phyloP scores from a whole-genome alignment of 2,329 filamentous ascomycete species.

The Stagonosporopsis rhizophila region DNA sequence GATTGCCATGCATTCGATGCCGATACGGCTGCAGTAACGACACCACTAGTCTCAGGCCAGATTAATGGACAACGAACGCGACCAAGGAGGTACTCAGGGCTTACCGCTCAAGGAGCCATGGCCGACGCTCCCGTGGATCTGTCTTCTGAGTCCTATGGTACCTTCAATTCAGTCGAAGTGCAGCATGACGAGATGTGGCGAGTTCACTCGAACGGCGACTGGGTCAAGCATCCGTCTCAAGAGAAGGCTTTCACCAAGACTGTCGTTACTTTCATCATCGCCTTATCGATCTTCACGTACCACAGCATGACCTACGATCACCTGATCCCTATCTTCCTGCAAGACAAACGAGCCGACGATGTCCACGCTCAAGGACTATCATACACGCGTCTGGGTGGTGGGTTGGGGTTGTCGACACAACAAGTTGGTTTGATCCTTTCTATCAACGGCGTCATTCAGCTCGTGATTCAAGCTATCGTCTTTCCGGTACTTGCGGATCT shows the following conservation, averaged over 20 bases:
- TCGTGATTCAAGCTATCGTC: constrained; percentile 75
- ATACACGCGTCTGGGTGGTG: constrained; percentile 58
- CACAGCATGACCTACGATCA: constrained; percentile 96
- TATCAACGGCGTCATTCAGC: constrained; percentile 73
- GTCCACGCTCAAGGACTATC: constrained; percentile 40
- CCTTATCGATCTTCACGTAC: constrained; percentile 89
- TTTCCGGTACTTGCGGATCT: constrained; percentile 70
- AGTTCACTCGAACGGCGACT: constrained; percentile 57
- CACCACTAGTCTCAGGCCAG: constrained; percentile 73
- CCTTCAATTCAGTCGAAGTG: constrained; percentile 67
- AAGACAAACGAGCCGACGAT: constrained; percentile 67
- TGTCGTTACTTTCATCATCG: constrained; percentile 78
- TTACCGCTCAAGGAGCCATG: constrained; percentile 66
- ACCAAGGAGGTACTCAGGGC: neutral
- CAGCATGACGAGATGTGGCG: constrained; percentile 62
- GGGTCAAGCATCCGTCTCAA: constrained; percentile 41
- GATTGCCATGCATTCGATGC: constrained; percentile 51
- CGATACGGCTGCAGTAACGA: constrained; percentile 63
- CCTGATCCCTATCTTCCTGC: constrained; percentile 89
- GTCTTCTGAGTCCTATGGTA: constrained; percentile 80
- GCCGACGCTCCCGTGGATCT: constrained; percentile 76
- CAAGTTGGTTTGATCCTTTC: constrained; percentile 73
- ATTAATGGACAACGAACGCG: neutral
- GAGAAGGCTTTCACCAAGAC: constrained; percentile 65
- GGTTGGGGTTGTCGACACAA: constrained; percentile 70